Percentiles rank a stretch among this genome's conserved stretches.
Conservation (phyloP, 2,329 filamentous ascomycete genomes). For the Coniella vitis region DNA sequence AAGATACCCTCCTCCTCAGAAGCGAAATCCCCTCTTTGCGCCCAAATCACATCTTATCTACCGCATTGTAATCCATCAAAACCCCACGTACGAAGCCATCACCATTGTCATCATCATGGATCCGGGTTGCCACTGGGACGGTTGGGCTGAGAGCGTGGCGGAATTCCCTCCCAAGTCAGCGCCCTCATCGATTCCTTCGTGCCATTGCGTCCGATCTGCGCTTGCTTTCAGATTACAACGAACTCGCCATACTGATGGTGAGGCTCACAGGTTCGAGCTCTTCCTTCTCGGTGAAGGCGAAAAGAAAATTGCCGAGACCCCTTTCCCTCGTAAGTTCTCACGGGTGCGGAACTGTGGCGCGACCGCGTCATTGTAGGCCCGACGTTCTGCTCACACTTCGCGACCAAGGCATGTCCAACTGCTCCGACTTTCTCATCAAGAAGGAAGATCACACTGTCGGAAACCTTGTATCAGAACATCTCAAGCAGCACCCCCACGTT, state of each 20-base stretch:
- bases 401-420: constrained; percentile 76
- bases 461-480: constrained; percentile 79
- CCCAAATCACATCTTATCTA: not conserved
- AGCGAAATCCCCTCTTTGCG: not conserved
- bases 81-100: not conserved
- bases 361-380: too few species aligned
- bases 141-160: constrained; percentile 26
- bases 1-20: not conserved
- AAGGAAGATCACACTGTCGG: constrained; percentile 97
- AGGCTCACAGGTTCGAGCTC: constrained; percentile 69
- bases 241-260: constrained; percentile 19
- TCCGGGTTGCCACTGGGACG: constrained; percentile 33
- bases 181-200: not conserved
- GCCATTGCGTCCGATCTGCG: too few species aligned
- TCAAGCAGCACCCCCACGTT: constrained; percentile 78
- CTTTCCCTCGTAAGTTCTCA: constrained; percentile 70
- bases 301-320: constrained; percentile 85
- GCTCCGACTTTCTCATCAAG: constrained; percentile 89
- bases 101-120: constrained; percentile 22
- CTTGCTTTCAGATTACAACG: too few species aligned
- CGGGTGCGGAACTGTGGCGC: too few species aligned
- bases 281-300: constrained; percentile 83
- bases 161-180: too few species aligned
- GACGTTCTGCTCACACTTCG: not conserved
- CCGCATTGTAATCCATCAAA: not conserved